Evolutionary conservation across 208 protist genomes (phyloP).

Genomic region (Leishmania tarentolae): DNA sequence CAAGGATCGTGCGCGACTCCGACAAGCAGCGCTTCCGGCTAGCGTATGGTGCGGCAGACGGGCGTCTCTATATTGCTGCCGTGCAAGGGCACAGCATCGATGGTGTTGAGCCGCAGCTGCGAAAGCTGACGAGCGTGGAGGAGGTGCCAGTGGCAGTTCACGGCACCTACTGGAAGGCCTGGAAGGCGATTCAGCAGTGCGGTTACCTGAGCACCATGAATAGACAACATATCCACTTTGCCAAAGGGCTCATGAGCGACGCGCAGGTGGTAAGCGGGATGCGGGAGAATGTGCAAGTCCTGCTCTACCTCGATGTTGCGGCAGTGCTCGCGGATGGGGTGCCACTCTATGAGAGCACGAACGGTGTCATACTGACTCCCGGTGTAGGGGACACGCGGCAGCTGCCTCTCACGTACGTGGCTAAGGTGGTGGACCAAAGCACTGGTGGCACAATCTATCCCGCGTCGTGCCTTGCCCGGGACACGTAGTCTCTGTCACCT

Average conservation of each 20-base stretch:
- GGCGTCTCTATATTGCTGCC: slow-evolving; percentile 68
- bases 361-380: slow-evolving; percentile 87
- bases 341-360: slow-evolving; percentile 70
- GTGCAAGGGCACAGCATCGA: slow-evolving; percentile 84
- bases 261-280: slow-evolving; percentile 88
- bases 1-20: slow-evolving; percentile 45
- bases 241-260: slow-evolving; percentile 57
- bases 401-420: slow-evolving; percentile 78
- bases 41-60: slow-evolving; percentile 39
- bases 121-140: slow-evolving; percentile 35
- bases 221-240: slow-evolving; percentile 92
- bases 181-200: slow-evolving; percentile 51
- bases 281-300: slow-evolving; percentile 59
- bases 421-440: slow-evolving; percentile 52
- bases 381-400: slow-evolving; percentile 59
- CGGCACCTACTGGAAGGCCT: slow-evolving; percentile 78
- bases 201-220: slow-evolving; percentile 86
- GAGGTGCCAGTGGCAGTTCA: slow-evolving; percentile 66
- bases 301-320: slow-evolving; percentile 80
- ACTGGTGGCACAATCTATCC: slow-evolving; percentile 36
- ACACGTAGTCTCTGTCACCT: neutral
- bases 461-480: neutral
- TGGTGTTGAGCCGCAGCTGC: slow-evolving; percentile 60
- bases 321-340: slow-evolving; percentile 69
- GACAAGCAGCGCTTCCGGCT: slow-evolving; percentile 85